Evolutionary conservation across 805 yeast genomes (phyloP), one percentile per base, ranked within the genome.

Genomic region (Starmerella bacillaris): DNA sequence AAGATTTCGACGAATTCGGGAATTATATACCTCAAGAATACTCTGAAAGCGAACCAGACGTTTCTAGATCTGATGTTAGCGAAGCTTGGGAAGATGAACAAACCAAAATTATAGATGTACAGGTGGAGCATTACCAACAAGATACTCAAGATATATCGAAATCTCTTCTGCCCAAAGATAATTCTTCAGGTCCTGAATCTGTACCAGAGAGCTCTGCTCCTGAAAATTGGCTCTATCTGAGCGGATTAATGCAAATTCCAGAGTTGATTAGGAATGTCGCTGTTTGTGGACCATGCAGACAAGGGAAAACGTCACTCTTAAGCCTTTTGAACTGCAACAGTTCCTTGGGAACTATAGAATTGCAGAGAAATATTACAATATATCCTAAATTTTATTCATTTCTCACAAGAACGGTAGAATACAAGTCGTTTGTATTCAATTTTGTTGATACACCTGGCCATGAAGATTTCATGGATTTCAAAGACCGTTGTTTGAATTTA

Each of bases 371-470:
- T 0, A 43, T 80, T 4, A 63, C 92, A 1, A 63, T 80, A 12
- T 73, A 73, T 46, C 35, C 75, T 1, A 57, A 74, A 1, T 72
- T 80, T 0, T 63, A 77, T 43, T 59, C 86, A 0, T 45, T 79
- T 7, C 51, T 84, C 5, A 52, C 75, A 12, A 68, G 66, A 0
- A 70, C 70, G 48, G 41, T 68, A 20, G 56, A 56, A 12, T 67
- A 62, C 1, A 69, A 67, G 41, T 74, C 92, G 0, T 55, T 59
- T 14, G 68, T 70, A 0, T 47, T 74, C 16, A 79, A 77, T 48
- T 41, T 84, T 1, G 44, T 82, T 1, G 99, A 92, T 48, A 62
- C 93, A 0, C 99, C 99, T 0, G 99, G 99, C 0, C 96, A 89
- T 54, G 67, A 69, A 0, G 74, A 82, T 49, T 89, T 89, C 49